A percentile compares a stretch with the other conserved stretches of the same genome.
Evolutionary conservation across 352 stramenopile genomes (phyloP).

Genomic region (Pythium rhizo-oryzae): DNA sequence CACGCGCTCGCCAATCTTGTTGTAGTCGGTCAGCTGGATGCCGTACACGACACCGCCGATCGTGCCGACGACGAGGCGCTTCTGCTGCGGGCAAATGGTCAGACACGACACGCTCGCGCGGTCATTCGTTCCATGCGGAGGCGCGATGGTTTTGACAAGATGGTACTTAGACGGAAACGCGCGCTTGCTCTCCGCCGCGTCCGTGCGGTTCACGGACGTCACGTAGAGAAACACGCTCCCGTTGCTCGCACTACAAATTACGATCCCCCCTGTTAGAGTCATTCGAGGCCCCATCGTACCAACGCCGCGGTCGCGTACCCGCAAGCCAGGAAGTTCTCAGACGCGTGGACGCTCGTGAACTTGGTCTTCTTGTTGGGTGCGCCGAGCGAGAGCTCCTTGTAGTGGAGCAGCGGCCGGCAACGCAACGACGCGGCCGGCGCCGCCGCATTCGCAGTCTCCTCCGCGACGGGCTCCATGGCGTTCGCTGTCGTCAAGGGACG

Average conservation of each 20-base stretch:
- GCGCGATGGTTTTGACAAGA: slow-evolving; percentile 88
- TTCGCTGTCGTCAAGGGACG: background rate
- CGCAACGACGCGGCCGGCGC: slow-evolving; percentile 31
- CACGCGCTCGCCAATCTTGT: slow-evolving; percentile 87
- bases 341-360: slow-evolving; percentile 85
- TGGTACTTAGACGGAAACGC: slow-evolving; percentile 65
- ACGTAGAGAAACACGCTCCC: slow-evolving; percentile 85
- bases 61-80: slow-evolving; percentile 80
- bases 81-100: slow-evolving; percentile 81
- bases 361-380: slow-evolving; percentile 57
- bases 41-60: slow-evolving; percentile 81
- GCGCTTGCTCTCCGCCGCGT: slow-evolving; percentile 36
- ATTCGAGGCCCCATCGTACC: too few relatives aligned
- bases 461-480: slow-evolving; percentile 20
- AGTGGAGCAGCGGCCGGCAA: slow-evolving; percentile 67
- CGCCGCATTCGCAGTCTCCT: slow-evolving; percentile 26
- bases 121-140: slow-evolving; percentile 60
- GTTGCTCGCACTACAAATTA: too few relatives aligned
- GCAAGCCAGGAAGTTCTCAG: slow-evolving; percentile 85
- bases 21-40: slow-evolving; percentile 80
- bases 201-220: slow-evolving; percentile 44
- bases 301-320: slow-evolving; percentile 29
- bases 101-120: slow-evolving; percentile 73
- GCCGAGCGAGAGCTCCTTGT: slow-evolving; percentile 63
- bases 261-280: too few relatives aligned